Percentiles rank a stretch among this genome's conserved stretches.
phyloP scores from a whole-genome alignment of 2,329 filamentous ascomycete genomes.

The Verticillium zaregamsianum region DNA sequence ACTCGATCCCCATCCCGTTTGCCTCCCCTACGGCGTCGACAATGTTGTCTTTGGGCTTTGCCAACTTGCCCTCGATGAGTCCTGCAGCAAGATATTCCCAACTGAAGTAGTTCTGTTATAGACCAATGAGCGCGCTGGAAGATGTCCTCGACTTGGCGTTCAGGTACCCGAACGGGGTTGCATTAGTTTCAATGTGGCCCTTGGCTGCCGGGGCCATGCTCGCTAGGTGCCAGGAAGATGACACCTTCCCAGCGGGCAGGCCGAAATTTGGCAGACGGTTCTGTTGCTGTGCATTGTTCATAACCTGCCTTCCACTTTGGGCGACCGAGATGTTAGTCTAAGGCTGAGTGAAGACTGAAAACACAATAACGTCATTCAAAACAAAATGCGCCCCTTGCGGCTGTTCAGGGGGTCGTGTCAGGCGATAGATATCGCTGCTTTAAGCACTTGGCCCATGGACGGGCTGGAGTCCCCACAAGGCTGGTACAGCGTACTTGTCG shows the following conservation, averaged over 20 bases:
- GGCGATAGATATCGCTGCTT: no score
- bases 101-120: not conserved
- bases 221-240: not conserved
- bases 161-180: not conserved
- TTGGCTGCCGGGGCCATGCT: not conserved
- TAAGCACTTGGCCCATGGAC: no score
- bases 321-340: not conserved
- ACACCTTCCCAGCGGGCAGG: not conserved
- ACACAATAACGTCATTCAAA: not conserved
- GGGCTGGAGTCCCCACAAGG: no score
- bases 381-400: not conserved
- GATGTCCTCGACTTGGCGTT: not conserved
- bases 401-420: not conserved
- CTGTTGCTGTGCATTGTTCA: not conserved
- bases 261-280: no score
- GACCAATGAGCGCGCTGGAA: not conserved
- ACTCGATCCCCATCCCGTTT: no score
- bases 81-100: not conserved
- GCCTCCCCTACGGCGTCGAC: not conserved
- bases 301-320: not conserved
- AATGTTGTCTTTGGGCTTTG: not conserved
- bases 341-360: not conserved
- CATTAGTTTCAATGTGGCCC: not conserved
- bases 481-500: no score
- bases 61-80: not conserved